Evolutionary conservation across 495 filamentous ascomycete genomes (phyloP).

Genomic region (Trichoderma virens): DNA sequence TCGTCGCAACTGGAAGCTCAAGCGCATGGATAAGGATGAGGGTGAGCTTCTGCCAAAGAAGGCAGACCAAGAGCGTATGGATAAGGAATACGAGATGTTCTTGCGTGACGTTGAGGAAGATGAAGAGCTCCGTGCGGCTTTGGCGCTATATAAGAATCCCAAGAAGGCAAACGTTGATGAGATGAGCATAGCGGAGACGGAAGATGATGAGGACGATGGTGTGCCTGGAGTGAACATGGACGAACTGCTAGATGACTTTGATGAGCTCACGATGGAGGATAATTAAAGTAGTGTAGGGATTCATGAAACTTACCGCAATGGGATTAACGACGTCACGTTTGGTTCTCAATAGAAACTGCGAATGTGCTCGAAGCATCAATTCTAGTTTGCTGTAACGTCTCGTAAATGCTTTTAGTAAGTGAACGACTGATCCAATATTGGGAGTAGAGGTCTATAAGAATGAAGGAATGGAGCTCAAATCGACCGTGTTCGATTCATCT

Average conservation of each 20-base stretch:
- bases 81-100: conserved; percentile 94
- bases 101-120: conserved; percentile 95
- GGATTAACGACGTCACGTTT: background rate
- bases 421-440: background rate
- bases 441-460: background rate
- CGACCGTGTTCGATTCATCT: background rate
- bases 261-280: conserved; percentile 64
- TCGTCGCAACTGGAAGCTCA: conserved; percentile 81
- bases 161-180: conserved; percentile 35
- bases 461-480: background rate
- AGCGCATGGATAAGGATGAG: conserved; percentile 86
- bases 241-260: conserved; percentile 83
- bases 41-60: conserved; percentile 70
- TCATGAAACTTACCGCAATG: background rate
- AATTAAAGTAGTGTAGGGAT: conserved; percentile 15
- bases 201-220: conserved; percentile 62
- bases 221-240: conserved; percentile 73
- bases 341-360: background rate
- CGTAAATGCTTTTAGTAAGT: background rate
- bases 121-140: conserved; percentile 69
- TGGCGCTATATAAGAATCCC: conserved; percentile 74
- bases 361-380: background rate
- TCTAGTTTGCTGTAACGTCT: background rate
- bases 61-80: conserved; percentile 73
- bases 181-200: conserved; percentile 56